Conservation (phyloP, 108 stramenopile genomes). For the Aurantiochytrium sp. region DNA sequence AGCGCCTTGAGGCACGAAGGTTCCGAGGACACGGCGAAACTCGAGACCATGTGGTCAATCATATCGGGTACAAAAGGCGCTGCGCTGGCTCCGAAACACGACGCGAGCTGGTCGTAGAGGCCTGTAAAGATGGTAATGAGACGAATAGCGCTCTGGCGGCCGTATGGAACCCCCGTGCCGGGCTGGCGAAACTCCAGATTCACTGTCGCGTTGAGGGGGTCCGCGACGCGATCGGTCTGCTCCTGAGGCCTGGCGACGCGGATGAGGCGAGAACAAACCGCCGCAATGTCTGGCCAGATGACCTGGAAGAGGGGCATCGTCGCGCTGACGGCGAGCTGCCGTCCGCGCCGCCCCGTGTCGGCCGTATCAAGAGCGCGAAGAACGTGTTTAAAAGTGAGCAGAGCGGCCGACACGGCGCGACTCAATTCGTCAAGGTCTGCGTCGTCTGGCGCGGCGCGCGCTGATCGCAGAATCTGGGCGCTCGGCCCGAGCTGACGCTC, state of each 20-base stretch:
- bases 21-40: neutral
- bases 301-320: neutral
- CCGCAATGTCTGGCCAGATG: neutral
- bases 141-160: neutral
- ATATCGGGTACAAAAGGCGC: neutral
- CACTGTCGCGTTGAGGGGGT: neutral
- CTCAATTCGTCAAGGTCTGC: neutral
- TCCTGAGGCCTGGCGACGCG: neutral
- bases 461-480: neutral
- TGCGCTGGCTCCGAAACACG: neutral
- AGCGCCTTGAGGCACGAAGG: neutral
- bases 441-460: neutral
- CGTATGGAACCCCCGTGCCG: neutral
- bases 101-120: neutral
- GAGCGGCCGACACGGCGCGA: neutral
- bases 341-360: neutral
- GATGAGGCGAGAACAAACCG: constrained; percentile 5
- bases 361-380: neutral
- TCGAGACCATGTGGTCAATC: neutral
- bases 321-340: neutral
- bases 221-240: neutral
- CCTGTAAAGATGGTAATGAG: neutral
- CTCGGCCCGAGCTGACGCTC: neutral
- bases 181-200: no score
- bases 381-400: neutral